Evolutionary conservation across 2,329 filamentous ascomycete species (phyloP).

Genomic region (Trichoderma asperellum): DNA sequence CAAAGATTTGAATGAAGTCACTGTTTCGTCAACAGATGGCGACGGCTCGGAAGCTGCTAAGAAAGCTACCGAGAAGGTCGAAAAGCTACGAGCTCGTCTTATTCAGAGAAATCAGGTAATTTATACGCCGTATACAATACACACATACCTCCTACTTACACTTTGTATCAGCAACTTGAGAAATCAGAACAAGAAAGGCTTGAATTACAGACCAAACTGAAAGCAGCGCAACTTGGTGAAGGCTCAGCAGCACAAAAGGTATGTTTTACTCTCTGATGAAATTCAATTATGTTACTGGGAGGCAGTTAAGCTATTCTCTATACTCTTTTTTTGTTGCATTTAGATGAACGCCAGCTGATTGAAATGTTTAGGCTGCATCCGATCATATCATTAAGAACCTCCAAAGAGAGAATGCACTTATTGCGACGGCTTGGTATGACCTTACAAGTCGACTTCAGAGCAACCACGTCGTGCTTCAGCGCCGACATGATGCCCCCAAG

Average conservation of each 20-base stretch:
- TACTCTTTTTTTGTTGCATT: too few relatives aligned
- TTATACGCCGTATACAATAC: conserved; percentile 29
- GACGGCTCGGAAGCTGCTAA: conserved; percentile 43
- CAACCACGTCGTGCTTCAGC: conserved; percentile 78
- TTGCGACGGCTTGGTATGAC: conserved; percentile 86
- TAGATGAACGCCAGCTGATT: neutral
- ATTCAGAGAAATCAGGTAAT: conserved; percentile 64
- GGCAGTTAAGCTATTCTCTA: too few relatives aligned
- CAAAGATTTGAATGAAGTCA: conserved; percentile 47
- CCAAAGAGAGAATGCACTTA: conserved; percentile 76
- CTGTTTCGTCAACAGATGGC: conserved; percentile 42
- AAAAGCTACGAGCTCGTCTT: conserved; percentile 60
- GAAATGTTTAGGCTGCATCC: conserved; percentile 48
- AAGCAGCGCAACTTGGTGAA: conserved; percentile 55
- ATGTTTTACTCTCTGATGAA: conserved; percentile 38
- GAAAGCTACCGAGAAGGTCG: conserved; percentile 57
- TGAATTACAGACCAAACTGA: conserved; percentile 59
- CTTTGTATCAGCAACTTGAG: conserved; percentile 56
- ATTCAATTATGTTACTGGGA: neutral
- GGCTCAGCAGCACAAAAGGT: conserved; percentile 58
- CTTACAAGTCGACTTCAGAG: conserved; percentile 77
- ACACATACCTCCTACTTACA: neutral
- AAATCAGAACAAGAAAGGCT: conserved; percentile 60
- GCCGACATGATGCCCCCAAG: conserved; percentile 73
- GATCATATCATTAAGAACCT: conserved; percentile 68